phyloP scores from a whole-genome alignment of 1,139 yeast species.

The Debaryomyces robertsiae region DNA sequence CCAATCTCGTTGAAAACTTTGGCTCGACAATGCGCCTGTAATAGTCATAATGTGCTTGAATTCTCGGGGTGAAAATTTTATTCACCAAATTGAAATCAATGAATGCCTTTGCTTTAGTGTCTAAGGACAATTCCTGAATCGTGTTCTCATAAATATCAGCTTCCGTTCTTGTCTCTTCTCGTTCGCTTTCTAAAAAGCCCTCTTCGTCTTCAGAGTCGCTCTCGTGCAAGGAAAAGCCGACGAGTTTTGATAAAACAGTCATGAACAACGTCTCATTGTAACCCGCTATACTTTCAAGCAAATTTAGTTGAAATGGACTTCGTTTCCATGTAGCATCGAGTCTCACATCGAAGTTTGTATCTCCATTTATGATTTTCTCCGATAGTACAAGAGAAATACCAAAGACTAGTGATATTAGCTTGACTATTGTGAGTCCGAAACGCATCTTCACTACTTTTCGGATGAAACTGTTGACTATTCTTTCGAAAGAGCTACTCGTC shows the following conservation, averaged over 20 bases:
- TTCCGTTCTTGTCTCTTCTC: conserved; percentile 31
- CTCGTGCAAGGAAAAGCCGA: conserved; percentile 27
- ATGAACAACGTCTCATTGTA: conserved; percentile 52
- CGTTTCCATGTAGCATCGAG: conserved; percentile 20
- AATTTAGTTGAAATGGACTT: conserved; percentile 45
- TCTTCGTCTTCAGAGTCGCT: conserved; percentile 29
- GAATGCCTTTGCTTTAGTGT: conserved; percentile 26
- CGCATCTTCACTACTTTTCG: conserved; percentile 2
- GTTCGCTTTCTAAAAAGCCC: conserved; percentile 29
- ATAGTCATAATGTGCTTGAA: conserved; percentile 63
- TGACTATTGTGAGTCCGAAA: conserved; percentile 1
- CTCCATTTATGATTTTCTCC: background rate
- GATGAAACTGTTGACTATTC: conserved; percentile 5
- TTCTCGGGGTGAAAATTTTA: conserved; percentile 59
- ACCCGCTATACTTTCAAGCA: conserved; percentile 58
- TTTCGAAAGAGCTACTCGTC: no score
- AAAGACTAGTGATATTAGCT: background rate
- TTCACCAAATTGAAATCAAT: conserved; percentile 56
- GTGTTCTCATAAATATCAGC: conserved; percentile 40
- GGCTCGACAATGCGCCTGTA: conserved; percentile 39
- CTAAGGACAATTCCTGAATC: conserved; percentile 28
- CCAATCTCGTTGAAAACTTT: conserved; percentile 19
- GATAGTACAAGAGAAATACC: background rate
- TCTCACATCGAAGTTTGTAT: conserved; percentile 12
- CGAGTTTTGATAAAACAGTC: conserved; percentile 44